phyloP scores from a whole-genome alignment of 768 basidiomycete species.

The Mycena maculata region DNA sequence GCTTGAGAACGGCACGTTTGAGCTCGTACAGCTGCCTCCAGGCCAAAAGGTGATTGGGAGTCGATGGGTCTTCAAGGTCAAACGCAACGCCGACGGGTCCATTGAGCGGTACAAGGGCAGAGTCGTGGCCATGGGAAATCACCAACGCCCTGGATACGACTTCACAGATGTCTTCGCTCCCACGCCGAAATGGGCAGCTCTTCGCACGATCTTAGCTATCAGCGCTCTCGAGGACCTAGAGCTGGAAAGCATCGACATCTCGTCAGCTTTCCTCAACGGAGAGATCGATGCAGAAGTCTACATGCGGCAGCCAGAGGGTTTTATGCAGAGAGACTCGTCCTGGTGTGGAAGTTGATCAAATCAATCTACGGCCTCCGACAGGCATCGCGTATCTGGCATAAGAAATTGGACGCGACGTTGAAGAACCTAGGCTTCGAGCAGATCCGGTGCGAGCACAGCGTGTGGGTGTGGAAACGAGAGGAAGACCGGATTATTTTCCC shows the following conservation, averaged over 20 bases:
- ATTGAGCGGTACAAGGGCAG: slow-evolving; percentile 32
- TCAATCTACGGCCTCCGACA: slow-evolving; percentile 59
- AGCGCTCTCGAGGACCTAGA: slow-evolving; percentile 44
- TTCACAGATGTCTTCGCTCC: slow-evolving; percentile 39
- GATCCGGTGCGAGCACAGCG: slow-evolving; percentile 40
- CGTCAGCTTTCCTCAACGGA: slow-evolving; percentile 47
- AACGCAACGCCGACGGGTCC: slow-evolving; percentile 46
- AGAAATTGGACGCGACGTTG: slow-evolving; percentile 41
- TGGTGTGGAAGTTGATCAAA: slow-evolving; percentile 40
- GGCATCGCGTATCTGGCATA: slow-evolving; percentile 51
- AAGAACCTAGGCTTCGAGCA: slow-evolving; percentile 37
- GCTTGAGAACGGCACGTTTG: slow-evolving; percentile 11
- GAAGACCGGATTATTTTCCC: slow-evolving; percentile 42
- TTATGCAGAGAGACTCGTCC: neutral
- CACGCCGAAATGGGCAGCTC: slow-evolving; percentile 33
- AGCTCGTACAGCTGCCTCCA: slow-evolving; percentile 25
- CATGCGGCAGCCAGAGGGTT: slow-evolving; percentile 47
- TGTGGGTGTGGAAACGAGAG: slow-evolving; percentile 42
- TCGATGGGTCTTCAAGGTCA: slow-evolving; percentile 44
- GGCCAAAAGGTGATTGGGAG: slow-evolving; percentile 38
- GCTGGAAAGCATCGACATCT: slow-evolving; percentile 48
- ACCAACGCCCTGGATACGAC: slow-evolving; percentile 44
- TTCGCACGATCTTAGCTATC: slow-evolving; percentile 44
- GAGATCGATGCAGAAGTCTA: slow-evolving; percentile 45
- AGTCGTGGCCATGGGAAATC: slow-evolving; percentile 41